Evolutionary conservation across 2,329 filamentous ascomycete genomes (phyloP), one percentile per base, ranked within the genome.

Genomic region (Meredithiella fracta): DNA sequence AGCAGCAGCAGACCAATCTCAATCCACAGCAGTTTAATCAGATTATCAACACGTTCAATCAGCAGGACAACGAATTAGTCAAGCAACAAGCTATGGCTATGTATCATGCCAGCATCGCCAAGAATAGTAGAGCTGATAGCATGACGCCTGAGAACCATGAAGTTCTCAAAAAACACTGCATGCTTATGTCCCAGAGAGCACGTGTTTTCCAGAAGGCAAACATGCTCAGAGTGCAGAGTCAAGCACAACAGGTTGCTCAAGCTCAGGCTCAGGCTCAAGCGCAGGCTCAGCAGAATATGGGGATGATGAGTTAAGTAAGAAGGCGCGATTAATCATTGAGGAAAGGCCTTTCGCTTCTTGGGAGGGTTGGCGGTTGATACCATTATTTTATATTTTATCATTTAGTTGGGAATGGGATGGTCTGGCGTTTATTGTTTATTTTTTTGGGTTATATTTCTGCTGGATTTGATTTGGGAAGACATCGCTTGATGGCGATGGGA

Each of bases 251-350:
- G 51, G 54, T 51, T 17, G 60, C 60, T 9, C 53, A 57, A 38
- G 53, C 40, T 31, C 44, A 51, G 11, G 51, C 25, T 25, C 31
- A 53, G 42, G 23, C 34, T 26, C 55, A 56, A 22, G 42, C 44
- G 40, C 47, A 51, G 25, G 69, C 72, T 40, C 70, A 72, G 54
- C 72, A 73, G 20, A 49, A 49, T 49, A 49, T 49, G 44, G 25
- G 20, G 9, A 52, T 52, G 31, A 52, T 52, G 50, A 31, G 50
- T 22, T 52, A 55, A 20, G 34, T 40, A 3, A 47, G 31, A 62
- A 61, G 38, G n/a, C n/a, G 47, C 61, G 59, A 49, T 58, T 58
- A 34, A 11, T 34, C n/a, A 52, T 60, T 60, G 55, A 60, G 61
- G 55, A 64, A 67, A 54, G 64, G 69, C 42, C 66, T 65, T 47